Base-by-base conservation (phyloP, 805 yeast species). In the Kregervanrija fluxuum region DNA sequence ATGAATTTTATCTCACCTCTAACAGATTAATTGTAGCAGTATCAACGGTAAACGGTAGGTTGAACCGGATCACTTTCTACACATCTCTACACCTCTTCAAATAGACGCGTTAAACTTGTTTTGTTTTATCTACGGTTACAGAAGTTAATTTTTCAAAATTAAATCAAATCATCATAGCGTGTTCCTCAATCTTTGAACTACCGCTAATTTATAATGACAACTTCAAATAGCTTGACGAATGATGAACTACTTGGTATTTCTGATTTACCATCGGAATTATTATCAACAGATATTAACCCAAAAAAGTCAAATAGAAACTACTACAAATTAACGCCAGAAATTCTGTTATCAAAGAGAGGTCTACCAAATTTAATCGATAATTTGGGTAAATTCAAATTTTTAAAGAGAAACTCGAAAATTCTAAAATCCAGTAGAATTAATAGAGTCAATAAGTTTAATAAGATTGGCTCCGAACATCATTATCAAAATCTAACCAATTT, bases 261-360 rank as follows among this genome's bases (percentile, higher is more conserved):
- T 30, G 51, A 55, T 12, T 51, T 45, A 4, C 16, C 43, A 8
- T 35, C 35, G 3, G 44, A 43, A 17, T 37, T 33, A 22, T 16
- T 30, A 8, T 41, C 44, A 11, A 37, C 35, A 14, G 12, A 31
- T 11, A 33, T 43, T 5, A 22, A 40, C 9, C 41, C 46, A 16
- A 37, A 38, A 4, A 54, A 53, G 48, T 55, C 55, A 22, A 53
- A 63, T 13, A 54, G 64, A 35, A 54, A 56, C 38, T 14, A 52
- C n/a, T 74, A 73, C 35, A 75, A 71, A 44, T 59, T 85, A 31
- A 78, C 77, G 12, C 75, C 74, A 8, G 74, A 70, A 13, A 68
- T 74, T 33, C 62, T 84, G 42, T 54, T 78, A 6, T 66, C 77
- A 2, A 64, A 65, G 3, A 62, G 71, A n/a, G 93, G 91, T 1